Conservation (phyloP, 179 eudicot species). For the Silene noctiflora region DNA sequence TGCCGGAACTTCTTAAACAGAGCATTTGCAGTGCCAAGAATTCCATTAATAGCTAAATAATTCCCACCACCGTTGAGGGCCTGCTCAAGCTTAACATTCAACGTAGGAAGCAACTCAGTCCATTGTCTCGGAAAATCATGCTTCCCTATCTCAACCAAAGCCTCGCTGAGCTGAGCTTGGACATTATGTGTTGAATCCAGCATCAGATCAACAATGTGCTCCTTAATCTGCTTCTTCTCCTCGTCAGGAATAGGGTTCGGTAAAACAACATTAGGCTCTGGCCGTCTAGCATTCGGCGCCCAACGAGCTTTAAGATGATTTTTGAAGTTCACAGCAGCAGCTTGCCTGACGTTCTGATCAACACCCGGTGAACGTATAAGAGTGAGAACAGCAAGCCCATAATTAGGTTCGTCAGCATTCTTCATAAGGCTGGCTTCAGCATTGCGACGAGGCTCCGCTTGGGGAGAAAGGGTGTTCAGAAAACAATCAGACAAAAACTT, state of each 20-base stretch:
- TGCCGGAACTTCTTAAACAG: slow-evolving; percentile 84
- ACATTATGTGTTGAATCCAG: slow-evolving; percentile 51
- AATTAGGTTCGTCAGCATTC: slow-evolving; percentile 66
- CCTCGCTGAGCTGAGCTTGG: slow-evolving; percentile 85
- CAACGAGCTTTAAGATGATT: slow-evolving; percentile 75
- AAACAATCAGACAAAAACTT: slow-evolving; percentile 74
- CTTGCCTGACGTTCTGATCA: slow-evolving; percentile 63
- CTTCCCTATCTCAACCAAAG: slow-evolving; percentile 75
- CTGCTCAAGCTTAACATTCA: slow-evolving; percentile 49
- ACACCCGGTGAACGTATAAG: slow-evolving; percentile 61
- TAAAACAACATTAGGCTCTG: slow-evolving; percentile 29
- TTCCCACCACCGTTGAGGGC: slow-evolving; percentile 56
- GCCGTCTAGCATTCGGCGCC: slow-evolving; percentile 38
- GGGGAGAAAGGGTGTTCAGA: slow-evolving; percentile 73
- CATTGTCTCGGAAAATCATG: slow-evolving; percentile 85
- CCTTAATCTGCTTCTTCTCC: slow-evolving; percentile 76
- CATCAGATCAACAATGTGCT: slow-evolving; percentile 72
- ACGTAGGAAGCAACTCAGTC: slow-evolving; percentile 67
- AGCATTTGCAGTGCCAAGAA: slow-evolving; percentile 71
- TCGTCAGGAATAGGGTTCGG: slow-evolving; percentile 46
- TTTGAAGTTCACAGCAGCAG: slow-evolving; percentile 89
- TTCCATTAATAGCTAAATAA: slow-evolving; percentile 74
- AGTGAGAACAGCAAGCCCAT: slow-evolving; percentile 73
- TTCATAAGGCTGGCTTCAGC: slow-evolving; percentile 69
- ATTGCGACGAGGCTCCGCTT: slow-evolving; percentile 68